Base-by-base conservation (phyloP, 345 rosid species). In the Odontarrhena argentea region DNA sequence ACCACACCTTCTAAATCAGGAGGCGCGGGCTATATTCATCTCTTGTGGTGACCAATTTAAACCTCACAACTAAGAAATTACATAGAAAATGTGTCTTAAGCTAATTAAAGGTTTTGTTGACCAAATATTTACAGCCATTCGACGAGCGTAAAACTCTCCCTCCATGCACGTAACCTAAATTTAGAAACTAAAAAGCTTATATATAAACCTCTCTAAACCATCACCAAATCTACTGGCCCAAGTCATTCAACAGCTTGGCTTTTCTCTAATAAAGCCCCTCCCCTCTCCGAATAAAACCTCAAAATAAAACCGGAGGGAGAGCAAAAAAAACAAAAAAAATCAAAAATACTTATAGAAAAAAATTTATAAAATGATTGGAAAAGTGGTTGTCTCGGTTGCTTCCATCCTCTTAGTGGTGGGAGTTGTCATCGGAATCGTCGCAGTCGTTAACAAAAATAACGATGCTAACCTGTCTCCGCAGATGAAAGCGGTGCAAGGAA, bases 391-490 rank as follows among this genome's bases (percentile, higher is more conserved):
- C 2, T 69, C 83, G 6, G 84, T 60, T 53, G 55, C 86, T 55
- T 88, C 89, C 45, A 46, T 84, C 36, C 70, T 84, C 8, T 75
- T 86, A 4, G 68, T 88, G 24, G 78, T 79, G 7, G 85, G 85
- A 8, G 84, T 77, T 3, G 73, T 70, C 72, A 42, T 82, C 0
- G 84, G 85, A 6, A 64, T 85, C 36, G 79, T 80, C 7, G 77
- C 79, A 10, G 42, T 50, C 56, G 63, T 80, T 14, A 47, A 73
- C 51, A 56, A 49, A 51, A 53, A 40, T 1, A 55, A 53, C 0
- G 38, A 42, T 1, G 4, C n/a, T 14, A 18, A 40, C 22, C 13
- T 84, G 18, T 70, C 81, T 0, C 70, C 82, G 0, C 69, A 76
- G 46, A 77, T 55, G 77, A 86, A 77, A 71, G 80, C 82, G 0